Percentiles rank a stretch among this genome's conserved stretches.
These are phyloP conservation scores for Kodamaea sp. DNA, from an alignment of 1,139 yeast species.

Conservation along the genomic window DNA sequence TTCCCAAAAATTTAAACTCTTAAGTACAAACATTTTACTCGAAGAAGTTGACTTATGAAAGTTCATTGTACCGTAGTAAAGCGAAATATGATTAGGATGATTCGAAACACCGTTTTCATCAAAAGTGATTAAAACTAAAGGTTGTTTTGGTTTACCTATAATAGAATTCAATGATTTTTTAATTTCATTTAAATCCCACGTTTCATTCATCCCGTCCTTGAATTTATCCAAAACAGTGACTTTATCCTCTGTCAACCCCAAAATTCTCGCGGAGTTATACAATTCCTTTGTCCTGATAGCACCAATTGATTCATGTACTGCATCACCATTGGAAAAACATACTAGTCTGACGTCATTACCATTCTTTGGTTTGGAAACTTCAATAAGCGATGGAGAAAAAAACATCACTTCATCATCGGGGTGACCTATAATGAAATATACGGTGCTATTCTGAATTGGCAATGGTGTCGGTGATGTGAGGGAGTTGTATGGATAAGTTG, in stretches of 20 bases:
- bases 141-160: slow-evolving; percentile 19
- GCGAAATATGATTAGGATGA: slow-evolving; percentile 80
- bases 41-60: slow-evolving; percentile 21
- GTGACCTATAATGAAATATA: slow-evolving; percentile 73
- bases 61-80: slow-evolving; percentile 51
- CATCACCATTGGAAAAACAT: slow-evolving; percentile 76
- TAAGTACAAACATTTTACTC: slow-evolving; percentile 33
- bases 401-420: slow-evolving; percentile 99
- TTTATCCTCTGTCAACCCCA: slow-evolving; percentile 48
- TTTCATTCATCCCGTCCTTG: slow-evolving; percentile 68
- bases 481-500: slow-evolving; percentile 35
- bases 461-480: slow-evolving; percentile 35
- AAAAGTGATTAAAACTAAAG: slow-evolving; percentile 64
- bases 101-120: slow-evolving; percentile 79
- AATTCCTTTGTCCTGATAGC: slow-evolving; percentile 57
- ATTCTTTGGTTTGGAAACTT: slow-evolving; percentile 45
- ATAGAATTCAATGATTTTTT: slow-evolving; percentile 22
- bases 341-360: slow-evolving; percentile 54
- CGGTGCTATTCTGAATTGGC: slow-evolving; percentile 32
- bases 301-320: slow-evolving; percentile 66
- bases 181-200: slow-evolving; percentile 57
- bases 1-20: slow-evolving; percentile 43
- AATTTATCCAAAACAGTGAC: slow-evolving; percentile 49
- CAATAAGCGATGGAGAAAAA: slow-evolving; percentile 75
- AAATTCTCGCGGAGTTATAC: slow-evolving; percentile 48